Evolutionary conservation across 2,329 filamentous ascomycete species (phyloP).

Genomic region (Hypoxylon sp.): DNA sequence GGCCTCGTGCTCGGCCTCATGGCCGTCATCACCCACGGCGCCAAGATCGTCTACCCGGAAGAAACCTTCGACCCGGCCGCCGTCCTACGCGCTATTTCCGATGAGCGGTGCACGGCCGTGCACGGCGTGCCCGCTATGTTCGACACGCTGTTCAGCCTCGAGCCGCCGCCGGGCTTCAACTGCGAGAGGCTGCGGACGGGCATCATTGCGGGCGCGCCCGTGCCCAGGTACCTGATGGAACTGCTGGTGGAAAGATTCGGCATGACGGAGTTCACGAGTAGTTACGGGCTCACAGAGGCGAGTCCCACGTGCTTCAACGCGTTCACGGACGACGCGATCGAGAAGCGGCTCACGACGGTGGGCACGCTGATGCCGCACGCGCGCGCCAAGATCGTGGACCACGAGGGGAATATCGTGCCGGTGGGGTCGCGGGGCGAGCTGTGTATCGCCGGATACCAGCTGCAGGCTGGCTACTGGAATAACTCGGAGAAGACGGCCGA

Average conservation of each 20-base stretch:
- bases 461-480: conserved; percentile 77
- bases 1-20: conserved; percentile 83
- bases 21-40: conserved; percentile 79
- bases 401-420: conserved; percentile 74
- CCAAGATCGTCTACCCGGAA: conserved; percentile 81
- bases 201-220: conserved; percentile 83
- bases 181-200: conserved; percentile 76
- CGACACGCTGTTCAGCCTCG: conserved; percentile 71
- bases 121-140: conserved; percentile 91
- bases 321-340: conserved; percentile 78
- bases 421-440: conserved; percentile 79
- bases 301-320: conserved; percentile 87
- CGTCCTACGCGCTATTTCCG: conserved; percentile 75
- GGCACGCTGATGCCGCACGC: conserved; percentile 83
- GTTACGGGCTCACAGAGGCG: conserved; percentile 82
- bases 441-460: conserved; percentile 83
- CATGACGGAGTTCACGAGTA: conserved; percentile 81
- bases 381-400: conserved; percentile 82
- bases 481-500: conserved; percentile 81
- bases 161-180: conserved; percentile 59
- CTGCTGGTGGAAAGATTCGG: conserved; percentile 78
- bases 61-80: conserved; percentile 80
- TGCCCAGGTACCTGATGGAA: conserved; percentile 82
- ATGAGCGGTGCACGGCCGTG: conserved; percentile 79
- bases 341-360: conserved; percentile 77